Base-by-base conservation (phyloP, 805 yeast genomes). In the Phaffomyces antillensis region DNA sequence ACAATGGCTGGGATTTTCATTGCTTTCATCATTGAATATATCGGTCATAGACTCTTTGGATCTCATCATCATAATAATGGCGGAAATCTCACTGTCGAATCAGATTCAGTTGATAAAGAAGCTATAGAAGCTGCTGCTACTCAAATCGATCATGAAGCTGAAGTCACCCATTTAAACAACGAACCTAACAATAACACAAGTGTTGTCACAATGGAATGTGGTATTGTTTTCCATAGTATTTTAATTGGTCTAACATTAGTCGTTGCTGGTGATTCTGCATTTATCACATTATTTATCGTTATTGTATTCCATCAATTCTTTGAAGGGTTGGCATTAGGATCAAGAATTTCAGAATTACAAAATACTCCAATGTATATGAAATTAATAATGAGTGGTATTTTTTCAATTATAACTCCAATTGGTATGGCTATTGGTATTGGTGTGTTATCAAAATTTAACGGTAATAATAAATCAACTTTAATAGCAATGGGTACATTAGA, bases 261-360 rank as follows among this genome's bases (percentile, higher is more conserved):
- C 2, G 83, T 83, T 18, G 71, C 91, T 6, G 91, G 87, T 33
- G 82, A 77, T 8, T 50, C 55, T 3, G 88, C 81, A 59, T 86
- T 85, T 58, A 73, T 70, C 48, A 73, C 84, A 3, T 67, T 86
- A 40, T 84, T 81, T 60, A 72, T 82, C 47, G 95, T 73, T 25
- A 55, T 73, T 42, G 74, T 79, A 4, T 78, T 77, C 69, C 88
- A 86, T 61, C 95, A 86, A 63, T 67, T 79, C 64, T 86, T 86
- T 58, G 95, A 86, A 65, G 95, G 95, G 37, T 67, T 86, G 39
- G 95, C 93, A 34, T 68, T 86, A 47, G 95, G 95, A n/a, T 73
- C 89, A 7, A 75, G 95, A 59, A 69, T 83, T 32, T 81, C 86
- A 2, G 67, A 68, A 28, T 66, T 77, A 1, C 42, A 57, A 11